Conservation (phyloP, 2,329 filamentous ascomycete species). For the Tetracladium maxilliforme region DNA sequence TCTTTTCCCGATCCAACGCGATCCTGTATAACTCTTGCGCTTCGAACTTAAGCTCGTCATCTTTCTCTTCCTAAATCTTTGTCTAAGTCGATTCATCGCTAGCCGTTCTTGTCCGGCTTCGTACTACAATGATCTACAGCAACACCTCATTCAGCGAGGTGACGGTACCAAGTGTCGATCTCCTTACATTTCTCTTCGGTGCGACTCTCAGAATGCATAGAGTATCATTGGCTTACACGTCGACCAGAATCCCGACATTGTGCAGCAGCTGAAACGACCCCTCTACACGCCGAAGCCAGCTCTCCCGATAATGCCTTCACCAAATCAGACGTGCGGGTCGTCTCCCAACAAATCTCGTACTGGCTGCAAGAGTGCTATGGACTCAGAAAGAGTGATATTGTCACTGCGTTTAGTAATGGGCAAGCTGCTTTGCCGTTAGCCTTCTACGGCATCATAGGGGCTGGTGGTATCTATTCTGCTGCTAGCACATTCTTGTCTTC, state of each 20-base stretch:
- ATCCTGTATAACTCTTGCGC: no score
- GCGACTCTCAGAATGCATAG: background rate
- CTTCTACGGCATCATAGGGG: slow-evolving; percentile 41
- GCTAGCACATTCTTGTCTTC: slow-evolving; percentile 33
- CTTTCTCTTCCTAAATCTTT: no score
- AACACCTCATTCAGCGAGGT: no score
- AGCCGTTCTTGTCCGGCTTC: no score
- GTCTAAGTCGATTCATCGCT: no score
- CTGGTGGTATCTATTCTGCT: slow-evolving; percentile 42
- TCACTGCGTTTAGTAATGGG: slow-evolving; percentile 39
- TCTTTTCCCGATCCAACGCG: no score
- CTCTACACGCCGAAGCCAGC: slow-evolving; percentile 41
- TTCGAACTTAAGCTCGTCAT: no score
- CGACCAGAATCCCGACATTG: slow-evolving; percentile 22
- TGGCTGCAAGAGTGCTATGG: no score
- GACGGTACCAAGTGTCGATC: slow-evolving; percentile 5
- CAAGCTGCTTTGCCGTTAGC: slow-evolving; percentile 36
- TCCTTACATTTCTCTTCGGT: slow-evolving; percentile 6
- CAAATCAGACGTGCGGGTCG: slow-evolving; percentile 29
- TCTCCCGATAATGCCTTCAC: slow-evolving; percentile 37
- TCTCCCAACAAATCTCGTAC: slow-evolving; percentile 37
- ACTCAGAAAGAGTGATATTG: slow-evolving; percentile 35
- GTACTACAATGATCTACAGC: no score
- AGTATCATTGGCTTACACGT: no score
- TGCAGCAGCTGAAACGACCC: slow-evolving; percentile 25